Percentiles rank a stretch among this genome's conserved stretches.
These are phyloP conservation scores for Colletotrichum agaves DNA, from an alignment of 2,329 filamentous ascomycete species.

Conservation along the genomic window DNA sequence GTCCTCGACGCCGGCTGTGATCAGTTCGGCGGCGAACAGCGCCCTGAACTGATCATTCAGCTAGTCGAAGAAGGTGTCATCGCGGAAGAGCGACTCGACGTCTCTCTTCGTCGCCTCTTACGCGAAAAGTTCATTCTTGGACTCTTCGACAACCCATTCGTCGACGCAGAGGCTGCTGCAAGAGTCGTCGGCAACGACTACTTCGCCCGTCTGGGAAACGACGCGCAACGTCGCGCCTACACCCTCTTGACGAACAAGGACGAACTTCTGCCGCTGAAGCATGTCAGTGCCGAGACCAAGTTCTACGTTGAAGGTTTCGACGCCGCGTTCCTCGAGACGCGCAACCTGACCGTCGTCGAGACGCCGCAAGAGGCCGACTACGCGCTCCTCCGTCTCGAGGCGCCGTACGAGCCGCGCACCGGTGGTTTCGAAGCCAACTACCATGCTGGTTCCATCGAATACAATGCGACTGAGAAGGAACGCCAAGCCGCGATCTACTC, in stretches of 20 bases:
- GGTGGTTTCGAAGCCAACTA: conserved; percentile 53
- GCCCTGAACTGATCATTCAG: conserved; percentile 60
- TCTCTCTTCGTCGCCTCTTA: conserved; percentile 57
- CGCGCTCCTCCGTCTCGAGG: conserved; percentile 52
- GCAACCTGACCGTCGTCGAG: conserved; percentile 47
- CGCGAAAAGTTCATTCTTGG: conserved; percentile 62
- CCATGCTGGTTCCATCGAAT: conserved; percentile 55
- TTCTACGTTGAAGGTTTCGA: conserved; percentile 40
- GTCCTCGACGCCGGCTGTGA: conserved; percentile 63
- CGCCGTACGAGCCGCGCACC: conserved; percentile 52
- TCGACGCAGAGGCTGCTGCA: conserved; percentile 55
- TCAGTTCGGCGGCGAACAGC: conserved; percentile 61
- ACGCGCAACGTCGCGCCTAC: conserved; percentile 43
- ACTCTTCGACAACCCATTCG: conserved; percentile 62
- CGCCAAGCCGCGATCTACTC: conserved; percentile 48
- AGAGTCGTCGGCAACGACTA: conserved; percentile 56
- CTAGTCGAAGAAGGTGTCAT: conserved; percentile 54
- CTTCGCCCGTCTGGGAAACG: conserved; percentile 45
- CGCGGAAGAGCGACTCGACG: conserved; percentile 55
- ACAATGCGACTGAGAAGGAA: conserved; percentile 44
- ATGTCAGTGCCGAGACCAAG: conserved; percentile 24
- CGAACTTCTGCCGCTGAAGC: conserved; percentile 39
- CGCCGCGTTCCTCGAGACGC: conserved; percentile 35
- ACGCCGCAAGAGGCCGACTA: conserved; percentile 53
- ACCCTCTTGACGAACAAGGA: conserved; percentile 44